A percentile compares a stretch with the other conserved stretches of the same genome.
These are phyloP conservation scores for Coccomyxa sp. DNA, from an alignment of 139 green algal genomes.

Conservation along the genomic window DNA sequence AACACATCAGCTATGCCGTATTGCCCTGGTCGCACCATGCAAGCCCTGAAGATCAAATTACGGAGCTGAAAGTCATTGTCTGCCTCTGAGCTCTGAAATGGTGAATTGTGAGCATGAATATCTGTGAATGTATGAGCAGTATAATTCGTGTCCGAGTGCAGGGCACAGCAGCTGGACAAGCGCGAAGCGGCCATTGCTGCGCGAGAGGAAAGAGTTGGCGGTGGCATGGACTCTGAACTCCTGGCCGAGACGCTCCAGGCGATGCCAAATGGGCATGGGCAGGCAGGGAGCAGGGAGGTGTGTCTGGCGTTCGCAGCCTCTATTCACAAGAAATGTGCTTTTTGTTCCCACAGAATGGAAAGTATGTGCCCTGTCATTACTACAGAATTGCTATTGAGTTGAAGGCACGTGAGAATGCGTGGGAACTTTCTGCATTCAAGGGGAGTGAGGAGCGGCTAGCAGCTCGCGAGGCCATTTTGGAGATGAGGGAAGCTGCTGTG, in stretches of 20 bases:
- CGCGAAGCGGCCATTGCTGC: neutral
- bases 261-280: too few species aligned
- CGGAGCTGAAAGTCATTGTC: neutral
- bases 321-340: too few species aligned
- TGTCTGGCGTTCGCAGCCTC: too few species aligned
- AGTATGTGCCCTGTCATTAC: too few species aligned
- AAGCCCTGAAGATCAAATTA: neutral
- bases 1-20: too few species aligned
- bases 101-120: neutral
- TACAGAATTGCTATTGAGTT: too few species aligned
- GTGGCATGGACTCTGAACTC: neutral
- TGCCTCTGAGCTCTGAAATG: neutral
- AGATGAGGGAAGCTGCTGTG: neutral
- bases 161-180: neutral
- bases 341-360: too few species aligned
- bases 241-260: neutral
- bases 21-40: too few species aligned
- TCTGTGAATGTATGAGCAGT: neutral
- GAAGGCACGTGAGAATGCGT: too few species aligned
- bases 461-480: neutral
- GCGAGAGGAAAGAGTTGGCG: neutral
- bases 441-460: too few species aligned
- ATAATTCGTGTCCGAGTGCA: neutral
- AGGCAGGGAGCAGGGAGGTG: too few species aligned
- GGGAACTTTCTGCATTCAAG: too few species aligned